A percentile compares a stretch with the other conserved stretches of the same genome.
Conservation (phyloP, 2,329 filamentous ascomycete genomes). For the Fusarium ambrosium region DNA sequence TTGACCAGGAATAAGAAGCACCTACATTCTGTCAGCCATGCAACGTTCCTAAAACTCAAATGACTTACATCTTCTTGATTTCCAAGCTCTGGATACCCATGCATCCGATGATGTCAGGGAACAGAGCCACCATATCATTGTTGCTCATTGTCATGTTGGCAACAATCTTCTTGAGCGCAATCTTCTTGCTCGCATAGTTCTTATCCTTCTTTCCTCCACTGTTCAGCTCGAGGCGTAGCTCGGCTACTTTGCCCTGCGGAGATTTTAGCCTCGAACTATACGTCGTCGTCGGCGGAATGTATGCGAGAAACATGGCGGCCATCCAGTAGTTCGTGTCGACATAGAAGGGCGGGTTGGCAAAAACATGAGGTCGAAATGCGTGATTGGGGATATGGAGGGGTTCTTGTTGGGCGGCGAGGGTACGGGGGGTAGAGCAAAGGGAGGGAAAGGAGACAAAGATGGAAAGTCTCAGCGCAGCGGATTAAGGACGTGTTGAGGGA, state of each 20-base stretch:
- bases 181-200: conserved; percentile 94
- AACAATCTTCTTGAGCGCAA: conserved; percentile 98
- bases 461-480: conserved; percentile 16
- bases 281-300: conserved; percentile 60
- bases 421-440: not conserved
- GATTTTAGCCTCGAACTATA: conserved; percentile 66
- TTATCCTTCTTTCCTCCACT: conserved; percentile 98
- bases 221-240: conserved; percentile 94
- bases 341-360: conserved; percentile 8
- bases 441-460: conserved; percentile 10
- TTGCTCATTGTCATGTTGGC: conserved; percentile 99
- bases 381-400: not conserved
- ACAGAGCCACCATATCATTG: conserved; percentile 98
- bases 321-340: conserved; percentile 28
- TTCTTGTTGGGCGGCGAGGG: conserved; percentile 1
- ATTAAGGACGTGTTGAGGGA: conserved; percentile 15
- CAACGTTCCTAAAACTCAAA: not conserved
- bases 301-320: conserved; percentile 66
- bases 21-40: conserved; percentile 65
- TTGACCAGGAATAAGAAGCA: conserved; percentile 98
- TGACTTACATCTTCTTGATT: conserved; percentile 95
- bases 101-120: conserved; percentile 93
- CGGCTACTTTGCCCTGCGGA: conserved; percentile 96
- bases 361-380: conserved; percentile 25
- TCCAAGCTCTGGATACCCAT: conserved; percentile 96